These are phyloP conservation scores for Diversispora epigaea DNA, from an alignment of 192 early-diverging fungal species.

Conservation along the genomic window DNA sequence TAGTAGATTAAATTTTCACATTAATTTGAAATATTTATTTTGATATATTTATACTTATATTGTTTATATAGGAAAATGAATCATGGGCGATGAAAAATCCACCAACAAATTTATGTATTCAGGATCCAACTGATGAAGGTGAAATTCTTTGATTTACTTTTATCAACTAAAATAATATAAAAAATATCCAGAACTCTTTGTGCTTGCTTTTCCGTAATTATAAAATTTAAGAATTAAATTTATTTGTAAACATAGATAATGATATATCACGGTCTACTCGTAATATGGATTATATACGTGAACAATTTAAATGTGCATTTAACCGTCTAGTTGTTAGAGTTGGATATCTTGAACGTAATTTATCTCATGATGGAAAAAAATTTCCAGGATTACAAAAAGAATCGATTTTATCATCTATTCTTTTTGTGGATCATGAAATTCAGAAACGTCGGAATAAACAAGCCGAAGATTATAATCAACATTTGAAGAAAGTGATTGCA, in stretches of 20 bases:
- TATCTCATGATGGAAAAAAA: background rate
- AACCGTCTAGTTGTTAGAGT: background rate
- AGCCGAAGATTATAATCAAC: background rate
- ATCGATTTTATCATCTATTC: slow-evolving; percentile 6
- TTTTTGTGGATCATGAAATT: background rate
- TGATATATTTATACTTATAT: background rate
- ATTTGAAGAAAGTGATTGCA: background rate
- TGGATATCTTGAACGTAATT: background rate
- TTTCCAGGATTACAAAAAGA: background rate
- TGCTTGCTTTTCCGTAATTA: no score
- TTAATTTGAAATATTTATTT: background rate
- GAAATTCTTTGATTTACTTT: background rate
- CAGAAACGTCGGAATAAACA: background rate
- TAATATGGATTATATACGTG: background rate
- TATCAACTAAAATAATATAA: background rate
- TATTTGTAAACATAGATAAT: background rate
- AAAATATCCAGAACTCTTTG: background rate
- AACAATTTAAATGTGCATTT: background rate
- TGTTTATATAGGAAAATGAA: background rate
- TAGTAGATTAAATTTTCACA: background rate
- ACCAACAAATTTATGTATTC: slow-evolving; percentile 9
- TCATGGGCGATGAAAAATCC: background rate
- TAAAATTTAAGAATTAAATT: no score
- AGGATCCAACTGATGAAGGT: slow-evolving; percentile 9
- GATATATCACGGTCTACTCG: slow-evolving; percentile 13